A percentile compares a stretch with the other conserved stretches of the same genome.
Conservation (phyloP, 495 filamentous ascomycete species). For the Penicillium macrosclerotiorum region DNA sequence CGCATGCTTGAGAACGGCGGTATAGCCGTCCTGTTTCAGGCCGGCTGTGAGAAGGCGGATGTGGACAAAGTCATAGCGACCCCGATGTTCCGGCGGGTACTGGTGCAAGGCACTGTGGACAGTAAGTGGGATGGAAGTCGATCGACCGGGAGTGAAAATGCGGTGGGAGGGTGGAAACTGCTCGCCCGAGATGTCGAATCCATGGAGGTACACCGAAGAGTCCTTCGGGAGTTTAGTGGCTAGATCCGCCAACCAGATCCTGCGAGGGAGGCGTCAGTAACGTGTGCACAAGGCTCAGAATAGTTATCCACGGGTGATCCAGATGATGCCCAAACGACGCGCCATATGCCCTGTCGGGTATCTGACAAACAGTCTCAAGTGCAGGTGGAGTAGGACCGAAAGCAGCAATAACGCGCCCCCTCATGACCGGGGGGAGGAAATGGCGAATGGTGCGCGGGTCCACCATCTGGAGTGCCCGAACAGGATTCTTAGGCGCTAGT, state of each 20-base stretch:
- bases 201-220: conserved; percentile 22
- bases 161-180: conserved; percentile 23
- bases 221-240: conserved; percentile 10
- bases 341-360: no score
- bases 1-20: conserved; percentile 20
- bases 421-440: no score
- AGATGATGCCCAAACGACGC: no score
- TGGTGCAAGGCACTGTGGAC: conserved; percentile 31
- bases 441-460: no score
- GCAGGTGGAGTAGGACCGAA: no score
- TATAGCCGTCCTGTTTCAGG: conserved; percentile 22
- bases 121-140: conserved; percentile 10
- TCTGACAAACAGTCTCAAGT: no score
- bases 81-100: conserved; percentile 26
- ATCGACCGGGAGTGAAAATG: background rate
- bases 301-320: no score
- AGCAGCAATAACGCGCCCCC: no score
- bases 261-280: background rate
- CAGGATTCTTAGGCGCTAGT: no score
- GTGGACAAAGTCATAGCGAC: conserved; percentile 37
- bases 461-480: no score
- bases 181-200: conserved; percentile 36
- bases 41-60: conserved; percentile 29
- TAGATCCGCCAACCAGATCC: conserved; percentile 27
- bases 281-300: no score